Base-by-base conservation (phyloP, 2,329 filamentous ascomycete genomes). In the Aureobasidium vineae region DNA sequence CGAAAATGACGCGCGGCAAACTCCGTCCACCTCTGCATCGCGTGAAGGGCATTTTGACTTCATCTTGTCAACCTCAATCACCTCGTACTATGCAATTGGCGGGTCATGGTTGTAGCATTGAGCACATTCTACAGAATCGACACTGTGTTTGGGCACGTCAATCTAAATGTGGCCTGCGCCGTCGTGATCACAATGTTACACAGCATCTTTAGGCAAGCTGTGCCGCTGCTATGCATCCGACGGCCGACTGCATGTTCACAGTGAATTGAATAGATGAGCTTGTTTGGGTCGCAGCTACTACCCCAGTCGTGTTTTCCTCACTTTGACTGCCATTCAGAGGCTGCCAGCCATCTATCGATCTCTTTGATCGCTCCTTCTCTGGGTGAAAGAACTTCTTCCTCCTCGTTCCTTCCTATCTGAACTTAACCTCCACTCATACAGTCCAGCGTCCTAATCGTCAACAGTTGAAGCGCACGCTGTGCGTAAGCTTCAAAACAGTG, bases 131-230 rank as follows among this genome's bases (percentile, higher is more conserved):
- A 3, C 7, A 41, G 33, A 31, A 6, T 15, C 38, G 33, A 26
- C 21, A 54, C 13, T 26, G 31, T 13, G 7, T 36, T 10, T 13
- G 10, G n/a, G n/a, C 50, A n/a, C 2, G 8, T n/a, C 31, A 36
- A 11, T 11, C 2, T 6, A 53, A 10, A 36, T 5, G 5, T 26
- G 52, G 21, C 31, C 11, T 36, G 50, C n/a, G 23, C 13, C 31
- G 31, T 19, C 15, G 49, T 38, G 10, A 40, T 16, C 26, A 49
- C 28, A 4, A 63, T 50, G 59, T 63, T 63, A 41, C 59, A 63
- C 59, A 40, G 28, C 56, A 47, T 47, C 45, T 38, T 6, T 19
- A 50, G 43, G 19, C 43, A 40, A 50, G 45, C 57, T 61, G 59
- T 40, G 59, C 33, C 45, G 33, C 43, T 40, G 31, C 38, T 26